Base-by-base conservation (phyloP, 495 filamentous ascomycete species). In the Hypoxylon subgilvum region DNA sequence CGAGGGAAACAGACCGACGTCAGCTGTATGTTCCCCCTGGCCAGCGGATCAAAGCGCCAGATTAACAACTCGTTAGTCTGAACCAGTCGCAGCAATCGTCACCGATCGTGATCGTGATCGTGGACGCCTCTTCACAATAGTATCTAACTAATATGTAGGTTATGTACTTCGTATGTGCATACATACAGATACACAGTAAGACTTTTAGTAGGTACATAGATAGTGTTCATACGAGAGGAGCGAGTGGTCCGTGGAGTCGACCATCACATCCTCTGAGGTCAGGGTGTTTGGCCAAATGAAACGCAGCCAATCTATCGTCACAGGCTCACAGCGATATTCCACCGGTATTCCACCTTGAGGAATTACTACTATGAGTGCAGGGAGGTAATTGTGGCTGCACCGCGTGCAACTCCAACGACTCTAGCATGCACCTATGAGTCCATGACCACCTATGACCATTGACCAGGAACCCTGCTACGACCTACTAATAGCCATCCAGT, bases 341-440 rank as follows among this genome's bases (percentile, higher is more conserved):
- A n/a, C n/a, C 35, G 44, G 31, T 43, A 58, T 53, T 49, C 60
- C 47, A 42, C 42, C 32, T 40, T 43, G 28, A 44, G 46, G 52
- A 52, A 52, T 47, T 43, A 31, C 23, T 34, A 23, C 23, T 44
- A 50, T 47, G 47, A 52, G 59, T 19, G 41, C 35, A 56, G 50
- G 53, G 54, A 55, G 54, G 53, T 49, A 58, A 53, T 63, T 63
- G 42, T 57, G 48, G 53, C 52, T 63, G 60, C 59, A 63, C 44
- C 57, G 51, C 57, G 50, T 55, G 51, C 52, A 30, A 52, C 58
- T 52, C 47, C 22, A 63, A 36, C 13, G 52, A 53, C 32, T 58
- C 54, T 58, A 57, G 23, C 60, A 57, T 49, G 61, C 54, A 52
- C 53, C 49, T 43, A 6, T 6, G 12, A 6, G 13, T n/a, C 9